phyloP scores from a whole-genome alignment of 129 eudicot genomes.

The Oenanthe sinensis region DNA sequence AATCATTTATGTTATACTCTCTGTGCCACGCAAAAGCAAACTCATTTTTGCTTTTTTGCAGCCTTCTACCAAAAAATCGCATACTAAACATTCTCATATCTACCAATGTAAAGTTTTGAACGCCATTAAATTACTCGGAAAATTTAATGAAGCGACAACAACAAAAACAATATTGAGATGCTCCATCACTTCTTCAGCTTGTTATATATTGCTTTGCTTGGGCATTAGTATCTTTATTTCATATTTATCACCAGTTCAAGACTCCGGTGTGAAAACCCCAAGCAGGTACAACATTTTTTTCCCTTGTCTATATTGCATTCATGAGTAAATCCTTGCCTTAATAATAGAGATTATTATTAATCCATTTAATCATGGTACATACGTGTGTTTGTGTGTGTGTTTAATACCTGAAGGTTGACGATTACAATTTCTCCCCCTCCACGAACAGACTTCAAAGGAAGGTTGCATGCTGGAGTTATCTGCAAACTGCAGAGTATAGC shows the following conservation, averaged over 20 bases:
- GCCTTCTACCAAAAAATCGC: background rate
- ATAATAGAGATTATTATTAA: background rate
- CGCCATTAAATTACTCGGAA: background rate
- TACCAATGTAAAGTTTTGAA: background rate
- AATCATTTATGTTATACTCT: background rate
- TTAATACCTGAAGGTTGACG: conserved; percentile 73
- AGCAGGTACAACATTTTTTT: background rate
- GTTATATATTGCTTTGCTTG: background rate
- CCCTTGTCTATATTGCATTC: background rate
- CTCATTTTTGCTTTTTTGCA: background rate
- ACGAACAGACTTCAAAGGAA: conserved; percentile 54
- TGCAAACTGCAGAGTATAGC: conserved; percentile 54
- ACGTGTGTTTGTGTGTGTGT: background rate
- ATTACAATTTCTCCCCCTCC: conserved; percentile 61
- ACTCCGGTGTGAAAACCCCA: background rate
- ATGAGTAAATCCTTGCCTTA: background rate
- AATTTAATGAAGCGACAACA: background rate
- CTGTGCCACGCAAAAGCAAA: background rate
- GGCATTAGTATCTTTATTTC: background rate
- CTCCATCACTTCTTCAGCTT: background rate
- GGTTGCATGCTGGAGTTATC: conserved; percentile 80
- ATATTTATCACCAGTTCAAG: background rate
- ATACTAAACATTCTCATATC: background rate
- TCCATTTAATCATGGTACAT: background rate
- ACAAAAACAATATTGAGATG: background rate